phyloP scores from a whole-genome alignment of 257 asterid species.

The Solanum pinnatisectum region DNA sequence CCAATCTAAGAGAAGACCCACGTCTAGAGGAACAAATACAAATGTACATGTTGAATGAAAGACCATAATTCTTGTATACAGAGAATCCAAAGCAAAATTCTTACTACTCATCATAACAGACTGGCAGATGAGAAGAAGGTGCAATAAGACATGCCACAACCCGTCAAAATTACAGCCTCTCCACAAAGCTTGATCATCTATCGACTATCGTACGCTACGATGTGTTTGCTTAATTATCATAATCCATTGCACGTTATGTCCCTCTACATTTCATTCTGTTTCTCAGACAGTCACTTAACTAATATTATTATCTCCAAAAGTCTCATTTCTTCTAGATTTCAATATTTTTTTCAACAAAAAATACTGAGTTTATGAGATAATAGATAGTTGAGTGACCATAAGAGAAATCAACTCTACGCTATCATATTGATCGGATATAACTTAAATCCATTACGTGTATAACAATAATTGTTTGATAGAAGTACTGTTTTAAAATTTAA shows the following conservation, averaged over 20 bases:
- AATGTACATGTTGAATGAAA: neutral
- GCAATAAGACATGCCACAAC: constrained; percentile 11
- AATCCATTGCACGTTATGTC: neutral
- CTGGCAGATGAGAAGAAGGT: neutral
- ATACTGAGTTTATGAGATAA: too few relatives aligned
- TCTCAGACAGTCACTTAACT: neutral
- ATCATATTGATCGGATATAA: neutral
- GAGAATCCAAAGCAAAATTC: constrained; percentile 30
- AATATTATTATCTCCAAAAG: neutral
- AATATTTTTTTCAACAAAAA: neutral
- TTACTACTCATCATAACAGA: neutral
- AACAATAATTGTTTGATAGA: neutral
- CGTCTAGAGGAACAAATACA: neutral
- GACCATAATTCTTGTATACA: neutral
- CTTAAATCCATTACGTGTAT: neutral
- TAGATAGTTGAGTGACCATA: too few relatives aligned
- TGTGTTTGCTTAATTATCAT: neutral
- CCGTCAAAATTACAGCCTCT: constrained; percentile 1
- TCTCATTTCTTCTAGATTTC: too few relatives aligned
- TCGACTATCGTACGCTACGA: neutral
- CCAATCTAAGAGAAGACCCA: neutral
- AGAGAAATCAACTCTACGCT: neutral
- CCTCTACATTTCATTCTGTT: neutral
- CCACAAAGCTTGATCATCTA: neutral
- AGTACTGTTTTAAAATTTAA: neutral